These are phyloP conservation scores for Kokia cookei DNA, from an alignment of 441 rosid genomes.

Conservation along the genomic window DNA sequence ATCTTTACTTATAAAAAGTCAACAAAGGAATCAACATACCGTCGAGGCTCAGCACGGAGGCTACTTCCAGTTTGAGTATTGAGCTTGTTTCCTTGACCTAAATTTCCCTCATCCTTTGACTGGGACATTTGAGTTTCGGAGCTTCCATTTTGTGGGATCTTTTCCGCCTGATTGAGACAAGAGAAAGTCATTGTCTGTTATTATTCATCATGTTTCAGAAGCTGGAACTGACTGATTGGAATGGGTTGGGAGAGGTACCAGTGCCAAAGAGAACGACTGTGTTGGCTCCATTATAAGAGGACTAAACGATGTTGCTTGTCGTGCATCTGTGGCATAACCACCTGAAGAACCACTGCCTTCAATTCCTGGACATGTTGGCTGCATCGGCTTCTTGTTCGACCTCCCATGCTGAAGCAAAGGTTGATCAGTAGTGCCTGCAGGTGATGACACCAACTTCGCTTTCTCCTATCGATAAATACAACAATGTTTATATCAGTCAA, in stretches of 20 bases:
- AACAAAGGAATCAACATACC: neutral
- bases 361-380: neutral
- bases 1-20: neutral
- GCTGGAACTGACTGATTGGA: neutral
- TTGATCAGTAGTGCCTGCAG: neutral
- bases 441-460: neutral
- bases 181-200: neutral
- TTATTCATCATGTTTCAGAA: neutral
- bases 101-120: neutral
- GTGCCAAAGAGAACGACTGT: neutral
- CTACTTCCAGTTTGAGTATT: neutral
- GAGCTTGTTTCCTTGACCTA: neutral
- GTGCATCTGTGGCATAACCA: neutral
- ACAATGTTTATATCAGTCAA: neutral
- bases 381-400: neutral
- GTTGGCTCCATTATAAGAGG: neutral
- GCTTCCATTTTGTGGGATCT: neutral
- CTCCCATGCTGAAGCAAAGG: neutral
- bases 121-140: neutral
- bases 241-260: neutral
- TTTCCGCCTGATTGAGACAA: neutral
- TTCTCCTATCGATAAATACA: neutral
- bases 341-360: neutral
- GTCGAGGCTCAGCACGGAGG: neutral
- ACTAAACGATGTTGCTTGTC: neutral